Conservation (phyloP, 306 rosid genomes). For the Astragalus membranaceus region DNA sequence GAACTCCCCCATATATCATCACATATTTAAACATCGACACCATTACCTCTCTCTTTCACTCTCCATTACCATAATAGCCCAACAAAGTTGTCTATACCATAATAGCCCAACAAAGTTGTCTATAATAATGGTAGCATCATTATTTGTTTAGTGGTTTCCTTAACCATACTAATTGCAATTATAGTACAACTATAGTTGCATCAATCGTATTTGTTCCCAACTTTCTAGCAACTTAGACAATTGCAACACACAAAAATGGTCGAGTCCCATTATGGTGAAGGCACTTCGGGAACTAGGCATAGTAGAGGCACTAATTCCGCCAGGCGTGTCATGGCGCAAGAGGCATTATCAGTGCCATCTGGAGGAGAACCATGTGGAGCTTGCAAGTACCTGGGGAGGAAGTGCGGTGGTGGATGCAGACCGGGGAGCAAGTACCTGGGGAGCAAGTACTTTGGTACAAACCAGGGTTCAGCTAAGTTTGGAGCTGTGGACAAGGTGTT, state of each 20-base stretch:
- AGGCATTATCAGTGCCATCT: neutral
- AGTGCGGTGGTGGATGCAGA: conserved; percentile 59
- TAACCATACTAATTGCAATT: too few relatives aligned
- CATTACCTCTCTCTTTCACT: too few relatives aligned
- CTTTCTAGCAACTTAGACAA: too few relatives aligned
- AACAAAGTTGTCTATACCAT: too few relatives aligned
- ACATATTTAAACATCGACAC: conserved; percentile 4
- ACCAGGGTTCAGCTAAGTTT: conserved; percentile 60
- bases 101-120: neutral
- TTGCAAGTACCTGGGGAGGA: conserved; percentile 70
- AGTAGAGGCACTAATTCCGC: conserved; percentile 16
- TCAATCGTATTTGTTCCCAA: neutral
- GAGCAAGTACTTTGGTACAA: conserved; percentile 60
- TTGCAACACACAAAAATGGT: conserved; percentile 20
- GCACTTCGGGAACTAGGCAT: conserved; percentile 13
- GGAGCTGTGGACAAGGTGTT: conserved; percentile 76
- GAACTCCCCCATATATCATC: conserved; percentile 10
- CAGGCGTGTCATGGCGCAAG: conserved; percentile 14
- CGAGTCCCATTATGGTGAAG: conserved; percentile 14
- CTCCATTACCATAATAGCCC: neutral
- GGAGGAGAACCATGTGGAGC: conserved; percentile 62
- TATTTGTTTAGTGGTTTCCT: neutral
- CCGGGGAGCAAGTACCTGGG: too few relatives aligned
- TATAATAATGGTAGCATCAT: neutral
- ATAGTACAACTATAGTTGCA: neutral